phyloP scores from a whole-genome alignment of 164 flowering plant genomes.

The Stephania cephalantha region DNA sequence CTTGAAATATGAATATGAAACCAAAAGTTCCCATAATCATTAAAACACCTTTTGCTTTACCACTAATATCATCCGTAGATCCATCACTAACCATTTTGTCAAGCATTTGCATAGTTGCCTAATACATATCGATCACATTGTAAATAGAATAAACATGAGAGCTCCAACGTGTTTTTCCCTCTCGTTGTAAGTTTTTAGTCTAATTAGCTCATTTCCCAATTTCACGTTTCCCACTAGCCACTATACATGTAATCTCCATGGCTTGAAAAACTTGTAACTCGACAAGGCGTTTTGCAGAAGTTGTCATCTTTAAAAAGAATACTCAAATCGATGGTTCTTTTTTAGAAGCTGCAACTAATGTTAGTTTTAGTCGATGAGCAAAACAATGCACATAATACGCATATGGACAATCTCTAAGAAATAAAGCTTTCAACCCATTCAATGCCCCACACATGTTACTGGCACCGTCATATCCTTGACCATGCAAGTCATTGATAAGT shows the following conservation, averaged over 20 bases:
- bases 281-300: neutral
- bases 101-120: neutral
- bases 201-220: constrained; percentile 1
- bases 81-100: neutral
- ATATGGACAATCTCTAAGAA: too few species aligned
- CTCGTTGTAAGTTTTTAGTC: neutral
- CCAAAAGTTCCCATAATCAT: neutral
- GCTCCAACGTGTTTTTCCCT: neutral
- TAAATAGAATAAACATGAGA: neutral
- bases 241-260: too few species aligned
- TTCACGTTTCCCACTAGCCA: neutral
- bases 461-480: constrained; percentile 1
- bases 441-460: neutral
- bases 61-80: neutral
- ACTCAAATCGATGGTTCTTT: neutral
- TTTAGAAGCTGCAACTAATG: constrained; percentile 1
- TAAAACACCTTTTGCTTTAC: neutral
- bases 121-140: neutral
- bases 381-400: neutral
- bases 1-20: neutral
- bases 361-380: neutral
- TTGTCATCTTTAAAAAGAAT: neutral
- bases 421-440: neutral
- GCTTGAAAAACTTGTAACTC: too few species aligned
- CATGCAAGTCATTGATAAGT: too few species aligned